Conservation (phyloP, 192 early-diverging fungal species). For the Coemansia guatemalensis region DNA sequence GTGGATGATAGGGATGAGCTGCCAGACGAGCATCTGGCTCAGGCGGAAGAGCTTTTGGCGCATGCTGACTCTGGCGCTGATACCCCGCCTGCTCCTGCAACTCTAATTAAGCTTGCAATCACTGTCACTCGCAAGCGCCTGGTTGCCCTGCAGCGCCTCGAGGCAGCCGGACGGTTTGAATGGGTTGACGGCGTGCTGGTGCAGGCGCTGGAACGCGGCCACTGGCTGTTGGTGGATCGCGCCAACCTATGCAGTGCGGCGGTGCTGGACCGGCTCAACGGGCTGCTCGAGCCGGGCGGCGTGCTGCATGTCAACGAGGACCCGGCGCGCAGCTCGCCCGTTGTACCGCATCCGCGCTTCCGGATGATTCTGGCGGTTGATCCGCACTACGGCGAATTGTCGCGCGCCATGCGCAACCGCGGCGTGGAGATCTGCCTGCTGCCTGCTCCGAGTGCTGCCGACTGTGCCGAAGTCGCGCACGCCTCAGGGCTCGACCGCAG, state of each 20-base stretch:
- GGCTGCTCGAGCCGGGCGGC: constrained; percentile 87
- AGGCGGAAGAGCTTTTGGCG: too few species aligned
- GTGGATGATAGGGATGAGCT: neutral
- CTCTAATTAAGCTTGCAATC: neutral
- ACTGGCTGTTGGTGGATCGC: constrained; percentile 95
- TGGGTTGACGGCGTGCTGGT: constrained; percentile 97
- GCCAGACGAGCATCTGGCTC: neutral
- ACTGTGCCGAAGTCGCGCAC: neutral
- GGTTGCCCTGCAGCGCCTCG: constrained; percentile 16
- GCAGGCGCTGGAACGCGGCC: constrained; percentile 81
- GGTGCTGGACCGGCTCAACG: constrained; percentile 94
- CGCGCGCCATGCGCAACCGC: constrained; percentile 96
- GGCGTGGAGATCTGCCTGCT: constrained; percentile 82
- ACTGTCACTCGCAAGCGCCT: neutral
- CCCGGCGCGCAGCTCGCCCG: constrained; percentile 58
- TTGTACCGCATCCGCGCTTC: constrained; percentile 86
- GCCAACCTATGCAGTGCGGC: constrained; percentile 94
- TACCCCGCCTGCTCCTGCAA: neutral
- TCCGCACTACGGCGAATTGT: constrained; percentile 89
- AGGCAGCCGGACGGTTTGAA: constrained; percentile 84
- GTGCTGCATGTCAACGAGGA: constrained; percentile 88
- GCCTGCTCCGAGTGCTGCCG: constrained; percentile 7
- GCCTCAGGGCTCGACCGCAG: neutral
- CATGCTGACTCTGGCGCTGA: neutral
- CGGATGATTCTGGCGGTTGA: constrained; percentile 96